These are phyloP conservation scores for Solanum hybrid DNA, from an alignment of 305 asterid genomes.

Conservation along the genomic window DNA sequence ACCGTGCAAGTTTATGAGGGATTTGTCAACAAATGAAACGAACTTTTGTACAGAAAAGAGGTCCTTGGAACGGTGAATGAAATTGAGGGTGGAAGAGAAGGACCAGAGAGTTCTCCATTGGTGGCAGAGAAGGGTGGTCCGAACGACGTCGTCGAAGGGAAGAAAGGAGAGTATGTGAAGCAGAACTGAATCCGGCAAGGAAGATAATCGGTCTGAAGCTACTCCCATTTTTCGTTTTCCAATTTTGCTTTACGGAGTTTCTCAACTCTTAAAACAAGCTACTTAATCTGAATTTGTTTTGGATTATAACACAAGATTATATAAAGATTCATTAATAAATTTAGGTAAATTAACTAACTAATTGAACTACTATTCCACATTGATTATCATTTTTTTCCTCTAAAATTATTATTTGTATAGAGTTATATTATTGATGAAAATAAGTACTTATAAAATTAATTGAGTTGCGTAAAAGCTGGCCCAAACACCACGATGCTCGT, in stretches of 20 bases:
- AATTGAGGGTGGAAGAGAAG: background rate
- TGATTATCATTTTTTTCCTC: background rate
- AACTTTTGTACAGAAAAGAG: background rate
- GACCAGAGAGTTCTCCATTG: background rate
- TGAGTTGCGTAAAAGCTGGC: rapidly evolving
- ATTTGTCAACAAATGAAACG: background rate
- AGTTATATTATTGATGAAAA: background rate
- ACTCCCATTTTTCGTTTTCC: background rate
- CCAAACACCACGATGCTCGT: background rate
- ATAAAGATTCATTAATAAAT: background rate
- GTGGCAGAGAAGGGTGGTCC: background rate
- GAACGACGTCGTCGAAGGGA: background rate
- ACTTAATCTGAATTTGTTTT: too few relatives aligned
- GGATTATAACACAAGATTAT: background rate
- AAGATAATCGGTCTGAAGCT: background rate
- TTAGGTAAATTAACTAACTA: background rate
- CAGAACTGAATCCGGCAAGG: background rate
- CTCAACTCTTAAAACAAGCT: background rate
- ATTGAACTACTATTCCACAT: background rate
- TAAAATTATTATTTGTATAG: background rate
- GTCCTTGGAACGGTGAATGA: background rate
- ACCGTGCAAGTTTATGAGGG: background rate
- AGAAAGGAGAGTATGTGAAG: slow-evolving; percentile 11
- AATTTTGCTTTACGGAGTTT: background rate
- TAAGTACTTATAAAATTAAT: too few relatives aligned